Base-by-base conservation (phyloP, 2,329 filamentous ascomycete species). In the Bretziella fagacearum region DNA sequence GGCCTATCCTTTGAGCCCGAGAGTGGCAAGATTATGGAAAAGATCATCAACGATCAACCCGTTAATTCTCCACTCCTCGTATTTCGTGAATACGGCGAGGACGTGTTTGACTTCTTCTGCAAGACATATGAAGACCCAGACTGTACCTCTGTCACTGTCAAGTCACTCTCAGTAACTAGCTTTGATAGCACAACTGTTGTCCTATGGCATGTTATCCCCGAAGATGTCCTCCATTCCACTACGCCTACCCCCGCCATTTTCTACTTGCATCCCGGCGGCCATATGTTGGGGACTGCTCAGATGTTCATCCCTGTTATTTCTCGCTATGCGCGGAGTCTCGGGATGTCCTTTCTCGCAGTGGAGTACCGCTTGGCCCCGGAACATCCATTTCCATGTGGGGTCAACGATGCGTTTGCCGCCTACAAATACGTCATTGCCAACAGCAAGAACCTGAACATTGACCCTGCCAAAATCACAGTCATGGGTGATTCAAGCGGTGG, bases 321-420 rank as follows among this genome's bases (percentile, higher is more conserved):
- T 17, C 46, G 49, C 4, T 54, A 57, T 30, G 61, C 59, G 2
- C 41, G 48, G 3, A 44, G 47, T 3, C 55, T 58, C 3, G 58
- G 60, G 1, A 55, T 65, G 10, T 58, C 59, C 3, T 55, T 64
- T 33, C 57, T 63, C 35, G 55, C 57, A 1, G 56, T 66, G 18
- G 63, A 66, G 11, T 69, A 67, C 54, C 58, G 65, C 2, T 57
- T 65, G 3, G 62, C 65, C 3, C 66, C 66, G 1, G 65, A 69
- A 52, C 49, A 63, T 37, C 59, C 56, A 2, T 60, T 59, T 10
- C 63, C 64, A 0, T 53, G 54, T 0, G 61, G 57, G 0, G 52
- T 62, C 0, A 57, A 62, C 35, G 65, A 68, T 48, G 56, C 56
- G 35, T 62, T 62, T 51, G 56, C 57, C 1, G 59, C 52, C 0